These are phyloP conservation scores for Malassezia furfur DNA, from an alignment of 1,284 basidiomycete species.

Conservation along the genomic window DNA sequence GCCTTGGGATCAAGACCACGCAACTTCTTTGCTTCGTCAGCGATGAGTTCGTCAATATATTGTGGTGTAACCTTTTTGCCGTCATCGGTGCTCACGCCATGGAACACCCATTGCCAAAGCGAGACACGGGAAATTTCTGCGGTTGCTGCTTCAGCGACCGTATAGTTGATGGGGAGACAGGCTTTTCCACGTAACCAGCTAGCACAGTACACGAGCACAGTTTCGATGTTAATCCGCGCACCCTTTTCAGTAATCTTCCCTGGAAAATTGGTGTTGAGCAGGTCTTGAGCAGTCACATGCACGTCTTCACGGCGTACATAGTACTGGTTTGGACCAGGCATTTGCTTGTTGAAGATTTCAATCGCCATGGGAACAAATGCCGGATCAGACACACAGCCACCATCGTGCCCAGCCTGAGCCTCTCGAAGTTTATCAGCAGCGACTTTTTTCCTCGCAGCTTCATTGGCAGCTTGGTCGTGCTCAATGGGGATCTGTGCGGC, in stretches of 20 bases:
- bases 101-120: slow-evolving; percentile 90
- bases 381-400: slow-evolving; percentile 90
- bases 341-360: slow-evolving; percentile 66
- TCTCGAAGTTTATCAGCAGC: slow-evolving; percentile 93
- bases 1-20: slow-evolving; percentile 67
- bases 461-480: slow-evolving; percentile 83
- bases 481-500: slow-evolving; percentile 95
- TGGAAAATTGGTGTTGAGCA: slow-evolving; percentile 72
- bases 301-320: slow-evolving; percentile 85
- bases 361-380: slow-evolving; percentile 85
- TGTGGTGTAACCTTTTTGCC: slow-evolving; percentile 68
- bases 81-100: slow-evolving; percentile 51
- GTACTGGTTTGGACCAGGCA: slow-evolving; percentile 64
- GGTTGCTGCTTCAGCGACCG: slow-evolving; percentile 88
- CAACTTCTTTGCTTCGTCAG: slow-evolving; percentile 65
- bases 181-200: slow-evolving; percentile 78
- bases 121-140: slow-evolving; percentile 89
- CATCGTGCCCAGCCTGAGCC: slow-evolving; percentile 90
- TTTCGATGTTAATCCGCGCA: slow-evolving; percentile 42
- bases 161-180: slow-evolving; percentile 91
- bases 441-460: slow-evolving; percentile 91
- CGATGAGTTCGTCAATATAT: slow-evolving; percentile 67
- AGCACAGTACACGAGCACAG: slow-evolving; percentile 44
- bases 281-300: slow-evolving; percentile 70
- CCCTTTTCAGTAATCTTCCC: slow-evolving; percentile 47